Conservation (phyloP, 495 filamentous ascomycete genomes). For the Penicillium angulare region DNA sequence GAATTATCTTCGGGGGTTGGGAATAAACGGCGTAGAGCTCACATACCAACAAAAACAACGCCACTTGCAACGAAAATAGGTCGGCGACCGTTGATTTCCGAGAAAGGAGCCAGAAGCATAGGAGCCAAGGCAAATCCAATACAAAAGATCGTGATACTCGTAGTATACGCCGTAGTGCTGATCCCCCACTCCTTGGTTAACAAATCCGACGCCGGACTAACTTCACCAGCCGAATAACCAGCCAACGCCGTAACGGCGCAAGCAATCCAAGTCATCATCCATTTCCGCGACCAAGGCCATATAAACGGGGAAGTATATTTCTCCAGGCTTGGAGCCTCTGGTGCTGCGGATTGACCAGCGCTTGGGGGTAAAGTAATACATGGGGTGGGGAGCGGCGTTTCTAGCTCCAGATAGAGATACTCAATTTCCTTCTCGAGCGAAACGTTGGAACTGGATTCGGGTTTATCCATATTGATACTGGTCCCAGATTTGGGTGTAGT, state of each 20-base stretch:
- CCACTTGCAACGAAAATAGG: slow-evolving; percentile 79
- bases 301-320: slow-evolving; percentile 68
- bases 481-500: slow-evolving; percentile 1
- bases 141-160: slow-evolving; percentile 84
- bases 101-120: slow-evolving; percentile 88
- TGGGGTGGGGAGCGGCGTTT: slow-evolving; percentile 63
- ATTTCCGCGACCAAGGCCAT: slow-evolving; percentile 70
- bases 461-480: slow-evolving; percentile 15
- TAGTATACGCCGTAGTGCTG: slow-evolving; percentile 60
- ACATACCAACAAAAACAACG: slow-evolving; percentile 57
- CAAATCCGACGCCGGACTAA: slow-evolving; percentile 63
- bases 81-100: slow-evolving; percentile 80
- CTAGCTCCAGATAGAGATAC: slow-evolving; percentile 71
- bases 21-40: neutral
- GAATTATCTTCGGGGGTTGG: neutral
- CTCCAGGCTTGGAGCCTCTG: slow-evolving; percentile 61
- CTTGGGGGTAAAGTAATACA: slow-evolving; percentile 35
- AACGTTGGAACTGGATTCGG: slow-evolving; percentile 17
- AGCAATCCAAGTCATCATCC: slow-evolving; percentile 68
- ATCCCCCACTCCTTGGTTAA: slow-evolving; percentile 63
- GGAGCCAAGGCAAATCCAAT: slow-evolving; percentile 80
- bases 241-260: slow-evolving; percentile 74
- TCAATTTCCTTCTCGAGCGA: slow-evolving; percentile 46
- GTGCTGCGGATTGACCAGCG: slow-evolving; percentile 40
- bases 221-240: slow-evolving; percentile 79